A percentile compares a stretch with the other conserved stretches of the same genome.
These are phyloP conservation scores for Gossypium mustelinum DNA, from an alignment of 345 rosid species.

Conservation along the genomic window DNA sequence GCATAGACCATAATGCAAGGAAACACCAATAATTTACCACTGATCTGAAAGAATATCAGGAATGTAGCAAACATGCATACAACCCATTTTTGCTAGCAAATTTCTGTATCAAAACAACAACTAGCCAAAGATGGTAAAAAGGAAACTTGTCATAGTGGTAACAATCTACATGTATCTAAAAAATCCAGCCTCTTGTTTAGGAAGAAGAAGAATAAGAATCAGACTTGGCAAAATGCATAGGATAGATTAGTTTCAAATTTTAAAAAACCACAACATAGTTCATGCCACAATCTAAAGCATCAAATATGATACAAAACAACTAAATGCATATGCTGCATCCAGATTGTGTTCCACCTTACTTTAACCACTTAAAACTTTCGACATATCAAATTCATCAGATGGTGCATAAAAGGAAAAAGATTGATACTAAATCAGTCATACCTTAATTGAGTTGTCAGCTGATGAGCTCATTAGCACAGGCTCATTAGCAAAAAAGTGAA, in stretches of 20 bases:
- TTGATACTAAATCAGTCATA: conserved; percentile 25
- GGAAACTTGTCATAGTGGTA: background rate
- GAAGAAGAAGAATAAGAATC: background rate
- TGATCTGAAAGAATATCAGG: background rate
- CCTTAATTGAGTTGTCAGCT: conserved; percentile 92
- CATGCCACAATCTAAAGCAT: background rate
- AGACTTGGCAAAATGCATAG: background rate
- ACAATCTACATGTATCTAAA: background rate
- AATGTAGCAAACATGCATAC: background rate
- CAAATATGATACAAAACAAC: background rate
- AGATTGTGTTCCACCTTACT: background rate
- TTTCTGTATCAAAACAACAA: background rate
- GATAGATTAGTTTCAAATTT: background rate
- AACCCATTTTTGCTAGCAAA: conserved; percentile 1
- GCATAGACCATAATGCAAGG: background rate
- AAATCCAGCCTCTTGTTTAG: background rate
- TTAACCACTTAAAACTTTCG: background rate
- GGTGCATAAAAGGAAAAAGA: background rate
- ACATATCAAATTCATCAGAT: background rate
- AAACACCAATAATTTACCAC: background rate
- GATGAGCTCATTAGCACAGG: conserved; percentile 96
- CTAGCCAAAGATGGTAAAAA: background rate
- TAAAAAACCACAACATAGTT: too few species aligned
- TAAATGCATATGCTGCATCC: background rate
- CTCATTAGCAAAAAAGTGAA: conserved; percentile 89